Evolutionary conservation across 2,329 filamentous ascomycete genomes (phyloP).

Genomic region (Didymella arachidicola): DNA sequence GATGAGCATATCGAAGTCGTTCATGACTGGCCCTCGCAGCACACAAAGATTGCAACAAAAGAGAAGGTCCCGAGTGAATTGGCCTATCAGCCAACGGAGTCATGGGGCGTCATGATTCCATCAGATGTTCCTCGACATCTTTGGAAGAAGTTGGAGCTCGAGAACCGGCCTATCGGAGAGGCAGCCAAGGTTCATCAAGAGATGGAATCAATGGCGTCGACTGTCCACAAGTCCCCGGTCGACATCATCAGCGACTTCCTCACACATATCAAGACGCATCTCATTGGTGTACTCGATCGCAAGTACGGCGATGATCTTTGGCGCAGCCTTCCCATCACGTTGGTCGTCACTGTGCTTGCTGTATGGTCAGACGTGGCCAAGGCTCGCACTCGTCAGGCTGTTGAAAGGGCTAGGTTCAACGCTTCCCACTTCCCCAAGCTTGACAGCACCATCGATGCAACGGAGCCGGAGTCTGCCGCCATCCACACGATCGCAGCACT

Average conservation of each 20-base stretch:
- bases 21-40: conserved; percentile 35
- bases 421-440: conserved; percentile 12
- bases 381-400: conserved; percentile 27
- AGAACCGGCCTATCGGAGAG: conserved; percentile 26
- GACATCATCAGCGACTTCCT: conserved; percentile 45
- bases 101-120: conserved; percentile 12
- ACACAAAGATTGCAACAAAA: conserved; percentile 36
- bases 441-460: conserved; percentile 9
- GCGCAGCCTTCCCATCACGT: conserved; percentile 26
- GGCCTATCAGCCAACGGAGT: conserved; percentile 16
- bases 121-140: conserved; percentile 32
- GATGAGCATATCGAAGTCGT: conserved; percentile 34
- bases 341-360: conserved; percentile 38
- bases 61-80: conserved; percentile 43
- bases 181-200: conserved; percentile 18
- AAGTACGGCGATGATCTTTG: conserved; percentile 34
- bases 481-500: conserved; percentile 35
- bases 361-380: conserved; percentile 40
- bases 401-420: conserved; percentile 35
- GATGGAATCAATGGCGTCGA: too few relatives aligned
- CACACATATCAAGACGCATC: conserved; percentile 26
- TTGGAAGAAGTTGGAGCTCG: conserved; percentile 46
- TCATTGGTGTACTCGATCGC: conserved; percentile 32
- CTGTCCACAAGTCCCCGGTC: conserved; percentile 28
- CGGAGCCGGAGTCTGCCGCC: conserved; percentile 42